These are phyloP conservation scores for Pinus tabuliformis DNA, from an alignment of 75 land plant genomes.

Conservation along the genomic window DNA sequence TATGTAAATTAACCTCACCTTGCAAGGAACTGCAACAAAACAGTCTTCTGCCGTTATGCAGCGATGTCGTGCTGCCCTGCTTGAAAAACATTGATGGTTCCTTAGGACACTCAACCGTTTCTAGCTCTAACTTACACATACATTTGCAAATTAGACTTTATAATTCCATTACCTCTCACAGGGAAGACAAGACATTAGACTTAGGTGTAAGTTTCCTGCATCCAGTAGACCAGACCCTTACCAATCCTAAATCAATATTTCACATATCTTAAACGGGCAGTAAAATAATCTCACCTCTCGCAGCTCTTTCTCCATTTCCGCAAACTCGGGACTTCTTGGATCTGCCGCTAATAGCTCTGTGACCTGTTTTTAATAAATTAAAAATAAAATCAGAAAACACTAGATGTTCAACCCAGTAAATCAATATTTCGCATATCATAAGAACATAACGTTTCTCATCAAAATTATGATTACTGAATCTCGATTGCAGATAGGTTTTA, in stretches of 20 bases:
- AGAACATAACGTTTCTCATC: neutral
- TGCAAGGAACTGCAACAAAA: constrained; percentile 30
- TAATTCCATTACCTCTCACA: constrained; percentile 4
- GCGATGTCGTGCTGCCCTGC: constrained; percentile 61
- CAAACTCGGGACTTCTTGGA: constrained; percentile 82
- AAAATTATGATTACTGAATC: neutral
- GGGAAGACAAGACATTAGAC: neutral
- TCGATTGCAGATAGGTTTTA: neutral
- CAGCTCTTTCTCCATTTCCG: constrained; percentile 81
- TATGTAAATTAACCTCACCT: constrained; percentile 29
- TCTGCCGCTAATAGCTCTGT: constrained; percentile 67
- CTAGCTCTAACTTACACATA: constrained; percentile 11
- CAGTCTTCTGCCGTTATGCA: constrained; percentile 35
- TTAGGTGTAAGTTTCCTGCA: neutral
- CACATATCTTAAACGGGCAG: neutral
- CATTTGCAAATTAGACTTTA: constrained; percentile 2
- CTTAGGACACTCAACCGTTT: constrained; percentile 47
- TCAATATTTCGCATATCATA: neutral
- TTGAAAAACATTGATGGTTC: constrained; percentile 67
- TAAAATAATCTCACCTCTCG: constrained; percentile 59
- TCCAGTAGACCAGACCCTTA: constrained; percentile 1
- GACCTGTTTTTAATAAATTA: constrained; percentile 43
- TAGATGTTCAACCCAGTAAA: too few relatives aligned
- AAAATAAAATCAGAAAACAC: constrained; percentile 1
- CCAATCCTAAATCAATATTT: neutral